These are phyloP conservation scores for Scedosporium apiospermum DNA, from an alignment of 2,329 filamentous ascomycete genomes.

Conservation along the genomic window DNA sequence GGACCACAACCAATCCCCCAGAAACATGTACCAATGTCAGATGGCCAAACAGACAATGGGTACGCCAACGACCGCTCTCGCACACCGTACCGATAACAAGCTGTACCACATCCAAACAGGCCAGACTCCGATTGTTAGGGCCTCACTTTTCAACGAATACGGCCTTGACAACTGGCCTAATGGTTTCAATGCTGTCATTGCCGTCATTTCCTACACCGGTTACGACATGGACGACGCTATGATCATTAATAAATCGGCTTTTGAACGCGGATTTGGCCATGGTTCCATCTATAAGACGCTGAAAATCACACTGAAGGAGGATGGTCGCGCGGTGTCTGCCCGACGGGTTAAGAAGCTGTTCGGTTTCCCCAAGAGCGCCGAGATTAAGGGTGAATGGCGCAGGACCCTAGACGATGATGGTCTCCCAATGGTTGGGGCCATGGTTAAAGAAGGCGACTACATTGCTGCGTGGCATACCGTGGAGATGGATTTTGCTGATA, in stretches of 20 bases:
- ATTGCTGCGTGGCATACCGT: slow-evolving; percentile 88
- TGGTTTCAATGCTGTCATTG: slow-evolving; percentile 88
- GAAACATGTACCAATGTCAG: slow-evolving; percentile 99
- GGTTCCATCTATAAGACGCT: slow-evolving; percentile 98
- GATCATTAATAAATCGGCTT: slow-evolving; percentile 96
- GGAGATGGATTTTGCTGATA: slow-evolving; percentile 65
- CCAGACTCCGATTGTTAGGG: slow-evolving; percentile 86
- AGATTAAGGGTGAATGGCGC: slow-evolving; percentile 61
- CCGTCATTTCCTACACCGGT: slow-evolving; percentile 96
- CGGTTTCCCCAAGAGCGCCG: slow-evolving; percentile 74
- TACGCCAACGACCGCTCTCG: slow-evolving; percentile 76
- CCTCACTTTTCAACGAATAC: slow-evolving; percentile 90
- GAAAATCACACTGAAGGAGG: slow-evolving; percentile 76
- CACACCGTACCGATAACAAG: slow-evolving; percentile 94
- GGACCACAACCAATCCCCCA: slow-evolving; percentile 94
- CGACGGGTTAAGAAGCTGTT: slow-evolving; percentile 74
- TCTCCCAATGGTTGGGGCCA: slow-evolving; percentile 68
- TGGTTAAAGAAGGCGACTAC: slow-evolving; percentile 71
- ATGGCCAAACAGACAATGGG: slow-evolving; percentile 99
- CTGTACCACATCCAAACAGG: slow-evolving; percentile 89
- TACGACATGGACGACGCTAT: slow-evolving; percentile 99
- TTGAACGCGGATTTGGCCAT: slow-evolving; percentile 91
- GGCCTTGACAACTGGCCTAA: slow-evolving; percentile 98
- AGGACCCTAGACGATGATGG: slow-evolving; percentile 78
- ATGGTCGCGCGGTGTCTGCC: slow-evolving; percentile 55